These are phyloP conservation scores for Globisporangium apiculatum DNA, from an alignment of 352 stramenopile genomes.

Conservation along the genomic window DNA sequence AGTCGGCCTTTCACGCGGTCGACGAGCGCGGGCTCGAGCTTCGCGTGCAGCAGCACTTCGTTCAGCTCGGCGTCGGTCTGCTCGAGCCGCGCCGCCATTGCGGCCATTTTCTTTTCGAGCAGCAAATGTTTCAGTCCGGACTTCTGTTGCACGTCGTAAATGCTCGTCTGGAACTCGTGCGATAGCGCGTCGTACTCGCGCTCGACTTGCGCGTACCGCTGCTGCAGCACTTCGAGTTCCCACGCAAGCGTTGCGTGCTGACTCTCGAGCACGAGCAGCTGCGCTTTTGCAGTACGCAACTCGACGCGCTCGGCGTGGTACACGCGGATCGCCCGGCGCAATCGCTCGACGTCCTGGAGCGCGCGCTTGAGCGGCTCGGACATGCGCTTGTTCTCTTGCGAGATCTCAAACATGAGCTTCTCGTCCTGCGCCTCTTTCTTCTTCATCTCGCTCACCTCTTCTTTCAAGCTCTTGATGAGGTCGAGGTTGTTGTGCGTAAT, in stretches of 20 bases:
- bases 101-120: conserved; percentile 92
- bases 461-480: conserved; percentile 93
- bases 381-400: conserved; percentile 94
- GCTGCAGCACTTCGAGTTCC: conserved; percentile 91
- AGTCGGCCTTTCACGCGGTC: conserved; percentile 81
- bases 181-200: conserved; percentile 89
- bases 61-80: conserved; percentile 90
- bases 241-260: conserved; percentile 86
- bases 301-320: conserved; percentile 73
- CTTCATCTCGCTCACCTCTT: conserved; percentile 92
- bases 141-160: conserved; percentile 93
- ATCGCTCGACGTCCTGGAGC: conserved; percentile 61
- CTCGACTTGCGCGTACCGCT: conserved; percentile 81
- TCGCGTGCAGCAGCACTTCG: conserved; percentile 87
- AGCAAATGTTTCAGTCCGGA: conserved; percentile 91
- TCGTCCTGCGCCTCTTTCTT: conserved; percentile 93
- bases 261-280: conserved; percentile 85
- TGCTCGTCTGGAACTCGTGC: conserved; percentile 77
- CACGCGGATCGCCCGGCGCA: conserved; percentile 56
- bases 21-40: conserved; percentile 82
- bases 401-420: conserved; percentile 93
- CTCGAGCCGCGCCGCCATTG: conserved; percentile 79
- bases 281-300: conserved; percentile 51
- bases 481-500: conserved; percentile 97
- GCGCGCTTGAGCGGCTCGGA: conserved; percentile 91